Base-by-base conservation (phyloP, 192 early-diverging fungal genomes). In the Spizellomyces punctatus region DNA sequence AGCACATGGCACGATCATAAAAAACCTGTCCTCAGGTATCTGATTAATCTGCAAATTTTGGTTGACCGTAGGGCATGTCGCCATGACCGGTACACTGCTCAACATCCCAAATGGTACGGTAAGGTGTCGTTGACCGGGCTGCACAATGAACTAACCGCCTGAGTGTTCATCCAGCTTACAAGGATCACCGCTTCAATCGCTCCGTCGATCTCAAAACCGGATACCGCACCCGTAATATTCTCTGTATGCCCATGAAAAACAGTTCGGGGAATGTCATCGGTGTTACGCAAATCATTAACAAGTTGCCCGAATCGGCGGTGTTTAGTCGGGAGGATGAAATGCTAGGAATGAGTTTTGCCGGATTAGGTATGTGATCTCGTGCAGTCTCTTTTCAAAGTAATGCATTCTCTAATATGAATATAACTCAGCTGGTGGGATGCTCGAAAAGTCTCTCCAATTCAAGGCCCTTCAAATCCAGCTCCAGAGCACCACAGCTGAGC, bases 221-320 rank as follows among this genome's bases (percentile, higher is more conserved):
- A 0, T 86, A 78, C 66, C 57, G 55, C 42, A 86, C 85, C 10
- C 75, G 82, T 16, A 86, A 79, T 60, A 86, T 86, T 58, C 74
- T 86, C 5, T 81, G 80, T 55, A 78, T 83, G 60, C 83, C 85
- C 1, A 86, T 86, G 82, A 46, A 59, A 21, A 80, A 70, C 46
- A 46, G 67, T 0, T 60, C 79, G 17, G 66, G 78, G 14, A 59
- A 69, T 27, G 67, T 84, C 36, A 80, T 86, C 55, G 85, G 85
- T 2, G 82, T 84, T 19, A 70, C 75, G 8, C 82, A 84, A 66
- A 65, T 83, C 54, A 84, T 86, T 69, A 86, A 86, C 62, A 86
- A 86, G 63, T 52, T 83, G 43, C 80, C 80, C 27, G 78, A 76
- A 10, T 56, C 36, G 7, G 21, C 69, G 8, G 45, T 66, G 10